These are phyloP conservation scores for Leccinum variabile DNA, from an alignment of 1,284 basidiomycete species.

Conservation along the genomic window DNA sequence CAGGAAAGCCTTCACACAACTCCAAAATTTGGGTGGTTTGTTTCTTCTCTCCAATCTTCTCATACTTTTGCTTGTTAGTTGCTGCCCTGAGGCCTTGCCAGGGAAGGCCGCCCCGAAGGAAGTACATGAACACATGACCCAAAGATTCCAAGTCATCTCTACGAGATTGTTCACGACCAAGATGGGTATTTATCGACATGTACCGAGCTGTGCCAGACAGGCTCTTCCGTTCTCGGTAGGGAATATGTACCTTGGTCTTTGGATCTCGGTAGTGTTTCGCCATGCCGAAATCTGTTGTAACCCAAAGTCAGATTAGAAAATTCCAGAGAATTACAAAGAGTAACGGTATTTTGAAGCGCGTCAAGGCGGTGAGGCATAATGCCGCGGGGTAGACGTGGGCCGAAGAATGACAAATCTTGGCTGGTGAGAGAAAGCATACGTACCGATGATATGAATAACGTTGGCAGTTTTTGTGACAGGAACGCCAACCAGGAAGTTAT, in stretches of 20 bases:
- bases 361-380: conserved; percentile 4
- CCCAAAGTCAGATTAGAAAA: conserved; percentile 12
- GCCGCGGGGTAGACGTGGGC: conserved; percentile 2
- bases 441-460: conserved; percentile 88
- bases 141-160: conserved; percentile 93
- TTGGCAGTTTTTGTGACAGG: conserved; percentile 92
- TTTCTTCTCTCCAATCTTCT: conserved; percentile 98
- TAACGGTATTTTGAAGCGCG: conserved; percentile 6
- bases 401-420: conserved; percentile 1
- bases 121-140: conserved; percentile 99
- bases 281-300: conserved; percentile 85
- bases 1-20: conserved; percentile 95
- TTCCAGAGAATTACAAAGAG: conserved; percentile 8
- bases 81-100: conserved; percentile 96
- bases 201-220: conserved; percentile 97
- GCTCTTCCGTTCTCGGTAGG: conserved; percentile 98
- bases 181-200: conserved; percentile 98
- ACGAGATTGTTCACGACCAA: conserved; percentile 89
- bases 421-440: conserved; percentile 27
- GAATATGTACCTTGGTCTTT: conserved; percentile 96
- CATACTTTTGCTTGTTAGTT: conserved; percentile 98
- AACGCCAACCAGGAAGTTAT: conserved; percentile 97
- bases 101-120: conserved; percentile 88
- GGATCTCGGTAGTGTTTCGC: conserved; percentile 99
- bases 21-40: conserved; percentile 92